Evolutionary conservation across 805 yeast genomes (phyloP).

Genomic region (Sugiyamaella qingdaonensis): DNA sequence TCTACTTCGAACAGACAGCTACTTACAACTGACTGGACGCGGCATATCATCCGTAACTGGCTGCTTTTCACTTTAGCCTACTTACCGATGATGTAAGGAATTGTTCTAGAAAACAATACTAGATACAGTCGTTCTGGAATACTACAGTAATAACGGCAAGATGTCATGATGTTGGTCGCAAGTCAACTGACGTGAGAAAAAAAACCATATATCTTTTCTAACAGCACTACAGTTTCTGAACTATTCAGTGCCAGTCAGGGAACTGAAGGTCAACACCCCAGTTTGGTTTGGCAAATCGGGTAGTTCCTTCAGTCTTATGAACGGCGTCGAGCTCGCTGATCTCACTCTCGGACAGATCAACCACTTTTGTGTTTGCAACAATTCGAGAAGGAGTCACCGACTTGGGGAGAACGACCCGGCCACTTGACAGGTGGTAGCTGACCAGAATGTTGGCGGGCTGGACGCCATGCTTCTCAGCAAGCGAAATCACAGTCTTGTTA

Average conservation of each 20-base stretch:
- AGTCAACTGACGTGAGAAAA: no score
- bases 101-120: no score
- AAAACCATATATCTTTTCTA: no score
- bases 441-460: conserved; percentile 53
- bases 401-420: conserved; percentile 62
- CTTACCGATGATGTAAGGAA: no score
- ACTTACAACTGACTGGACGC: no score
- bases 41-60: no score
- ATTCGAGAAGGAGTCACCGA: conserved; percentile 67
- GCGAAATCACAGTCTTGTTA: conserved; percentile 43
- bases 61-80: no score
- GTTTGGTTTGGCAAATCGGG: conserved; percentile 25
- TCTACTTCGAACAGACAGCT: no score
- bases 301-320: conserved; percentile 28
- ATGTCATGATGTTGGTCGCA: no score
- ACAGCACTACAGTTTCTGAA: not conserved
- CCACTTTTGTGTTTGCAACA: conserved; percentile 35
- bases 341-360: conserved; percentile 42
- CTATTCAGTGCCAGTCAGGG: conserved; percentile 27
- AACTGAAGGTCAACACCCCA: conserved; percentile 31
- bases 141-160: no score
- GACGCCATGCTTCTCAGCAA: conserved; percentile 55
- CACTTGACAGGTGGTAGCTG: conserved; percentile 61
- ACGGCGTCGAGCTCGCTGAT: conserved; percentile 32
- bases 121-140: no score